phyloP scores from a whole-genome alignment of 2,329 filamentous ascomycete species.

The Pochonia chlamydosporia region DNA sequence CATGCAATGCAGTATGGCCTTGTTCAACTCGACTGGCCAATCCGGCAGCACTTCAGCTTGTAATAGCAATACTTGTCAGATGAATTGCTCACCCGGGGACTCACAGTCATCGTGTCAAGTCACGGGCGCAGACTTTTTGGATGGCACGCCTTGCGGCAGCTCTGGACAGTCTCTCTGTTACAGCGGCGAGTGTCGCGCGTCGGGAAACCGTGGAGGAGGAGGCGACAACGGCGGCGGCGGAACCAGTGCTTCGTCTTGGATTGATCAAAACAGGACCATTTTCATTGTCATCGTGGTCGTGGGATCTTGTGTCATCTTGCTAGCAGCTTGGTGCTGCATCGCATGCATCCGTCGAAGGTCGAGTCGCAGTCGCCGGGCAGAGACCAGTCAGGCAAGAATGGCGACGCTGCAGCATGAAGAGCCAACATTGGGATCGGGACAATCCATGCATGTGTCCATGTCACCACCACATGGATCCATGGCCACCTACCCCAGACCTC shows the following conservation, averaged over 20 bases:
- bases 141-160: slow-evolving; percentile 71
- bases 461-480: no score
- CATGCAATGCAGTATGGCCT: slow-evolving; percentile 72
- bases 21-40: slow-evolving; percentile 61
- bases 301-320: neutral
- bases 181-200: slow-evolving; percentile 46
- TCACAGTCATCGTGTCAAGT: slow-evolving; percentile 7
- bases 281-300: slow-evolving; percentile 4
- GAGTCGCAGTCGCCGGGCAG: slow-evolving; percentile 8
- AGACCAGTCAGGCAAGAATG: neutral
- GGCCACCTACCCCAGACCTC: no score
- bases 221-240: neutral
- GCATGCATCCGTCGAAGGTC: slow-evolving; percentile 3
- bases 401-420: neutral
- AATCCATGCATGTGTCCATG: no score
- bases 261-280: neutral
- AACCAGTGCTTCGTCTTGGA: slow-evolving; percentile 2
- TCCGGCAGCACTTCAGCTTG: slow-evolving; percentile 75
- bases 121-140: slow-evolving; percentile 67
- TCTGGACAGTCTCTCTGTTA: slow-evolving; percentile 56
- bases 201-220: neutral
- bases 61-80: slow-evolving; percentile 44
- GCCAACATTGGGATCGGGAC: no score
- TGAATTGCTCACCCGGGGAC: slow-evolving; percentile 10
- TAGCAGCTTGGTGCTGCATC: slow-evolving; percentile 1